Evolutionary conservation across 805 yeast genomes (phyloP), one percentile per base, ranked within the genome.

Genomic region (Kodamaea kaohsiungensis): DNA sequence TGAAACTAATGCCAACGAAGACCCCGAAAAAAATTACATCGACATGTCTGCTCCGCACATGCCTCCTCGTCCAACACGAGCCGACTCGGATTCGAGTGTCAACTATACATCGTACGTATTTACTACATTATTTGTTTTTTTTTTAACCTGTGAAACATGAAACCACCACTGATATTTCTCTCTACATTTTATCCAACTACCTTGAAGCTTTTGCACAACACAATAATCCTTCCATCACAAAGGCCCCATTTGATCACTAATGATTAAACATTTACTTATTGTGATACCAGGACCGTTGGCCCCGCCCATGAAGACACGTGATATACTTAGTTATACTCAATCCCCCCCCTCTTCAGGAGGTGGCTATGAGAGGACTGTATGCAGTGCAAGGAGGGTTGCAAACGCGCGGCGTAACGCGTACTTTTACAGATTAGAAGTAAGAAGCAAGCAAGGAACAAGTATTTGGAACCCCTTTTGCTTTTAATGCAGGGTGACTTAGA

Each of bases 1-100:
- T 6, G 73, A 22, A 22, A 6, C 25, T 22, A 22, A 22, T 6
- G 25, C 25, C 25, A 22, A 22, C 25, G 25, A 75, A 16, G 79
- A 74, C 37, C 53, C 54, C 46, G 38, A 40, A 27, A 46, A 52
- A 46, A 43, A 43, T 7, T 55, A 54, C 12, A 52, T 48, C 25
- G 57, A 57, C 38, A 49, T 51, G 56, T 46, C 43, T 12, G 49
- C 48, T 16, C 56, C 55, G 7, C 49, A 47, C 22, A 63, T 69
- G 49, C 75, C 75, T 2, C 43, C 65, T 2, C 62, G 55, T 51
- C 64, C 71, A 12, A 49, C 52, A n/a, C 60, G 76, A 51, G 60
- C 73, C 7, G 75, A 67, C 27, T 69, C 75, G 52, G 77, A 72
- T 58, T 63, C 70, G 46, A 65, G 67, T 55, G 73, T 73, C 43